Percentiles rank a stretch among this genome's conserved stretches.
phyloP scores from a whole-genome alignment of 352 stramenopile species.

The Hyaloperonospora brassicae region DNA sequence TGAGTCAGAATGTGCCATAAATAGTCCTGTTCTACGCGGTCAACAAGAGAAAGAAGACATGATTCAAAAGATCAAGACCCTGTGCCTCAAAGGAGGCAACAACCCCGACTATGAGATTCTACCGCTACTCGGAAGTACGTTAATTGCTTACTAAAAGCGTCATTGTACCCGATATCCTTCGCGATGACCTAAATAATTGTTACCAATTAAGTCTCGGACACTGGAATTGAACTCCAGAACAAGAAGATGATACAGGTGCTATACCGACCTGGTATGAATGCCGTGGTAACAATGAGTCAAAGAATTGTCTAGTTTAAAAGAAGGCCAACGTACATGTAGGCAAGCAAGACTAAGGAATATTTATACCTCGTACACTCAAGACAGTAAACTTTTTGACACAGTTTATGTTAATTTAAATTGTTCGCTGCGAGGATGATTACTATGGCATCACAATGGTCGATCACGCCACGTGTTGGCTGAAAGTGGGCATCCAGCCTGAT shows the following conservation, averaged over 20 bases:
- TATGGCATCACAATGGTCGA: too few relatives aligned
- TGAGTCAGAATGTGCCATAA: background rate
- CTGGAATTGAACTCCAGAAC: too few relatives aligned
- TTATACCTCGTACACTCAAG: background rate
- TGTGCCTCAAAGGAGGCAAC: conserved; percentile 5
- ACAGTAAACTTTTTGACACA: too few relatives aligned
- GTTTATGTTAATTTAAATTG: too few relatives aligned
- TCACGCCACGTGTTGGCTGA: too few relatives aligned
- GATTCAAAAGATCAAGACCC: conserved; percentile 4
- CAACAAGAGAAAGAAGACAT: conserved; percentile 2
- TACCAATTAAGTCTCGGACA: too few relatives aligned
- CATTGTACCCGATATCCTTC: background rate
- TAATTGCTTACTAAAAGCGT: conserved; percentile 1
- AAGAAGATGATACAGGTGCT: too few relatives aligned
- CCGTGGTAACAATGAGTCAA: background rate
- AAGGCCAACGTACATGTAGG: background rate
- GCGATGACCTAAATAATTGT: too few relatives aligned
- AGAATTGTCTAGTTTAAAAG: conserved; percentile 2
- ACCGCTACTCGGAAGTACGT: conserved; percentile 1
- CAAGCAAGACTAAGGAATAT: conserved; percentile 1
- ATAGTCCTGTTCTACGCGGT: conserved; percentile 5
- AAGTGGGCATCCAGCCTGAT: background rate
- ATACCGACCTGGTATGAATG: background rate
- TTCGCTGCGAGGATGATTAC: too few relatives aligned
- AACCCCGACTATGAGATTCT: conserved; percentile 12